Percentiles rank a stretch among this genome's conserved stretches.
Evolutionary conservation across 805 yeast genomes (phyloP).

Genomic region (Candida vaughaniae): DNA sequence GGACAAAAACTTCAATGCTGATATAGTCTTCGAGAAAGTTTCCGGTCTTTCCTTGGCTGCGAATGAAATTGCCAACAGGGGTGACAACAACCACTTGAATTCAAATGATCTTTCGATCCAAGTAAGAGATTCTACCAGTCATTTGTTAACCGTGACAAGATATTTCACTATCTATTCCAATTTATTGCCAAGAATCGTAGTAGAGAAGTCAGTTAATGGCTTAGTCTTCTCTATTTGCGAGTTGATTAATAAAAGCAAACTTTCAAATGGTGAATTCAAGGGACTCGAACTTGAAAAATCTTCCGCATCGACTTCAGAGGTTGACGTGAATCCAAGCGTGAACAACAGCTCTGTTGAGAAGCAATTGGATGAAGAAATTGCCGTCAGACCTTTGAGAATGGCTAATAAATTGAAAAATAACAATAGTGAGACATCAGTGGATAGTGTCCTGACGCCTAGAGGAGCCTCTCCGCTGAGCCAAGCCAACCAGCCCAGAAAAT

Average conservation of each 20-base stretch:
- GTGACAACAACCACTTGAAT: conserved; percentile 22
- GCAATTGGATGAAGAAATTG: conserved; percentile 17
- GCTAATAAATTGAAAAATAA: conserved; percentile 46
- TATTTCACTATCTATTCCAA: conserved; percentile 64
- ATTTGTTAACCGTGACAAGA: conserved; percentile 73
- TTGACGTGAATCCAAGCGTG: not conserved
- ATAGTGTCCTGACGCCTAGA: not conserved
- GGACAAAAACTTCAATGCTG: conserved; percentile 27
- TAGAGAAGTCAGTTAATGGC: conserved; percentile 77
- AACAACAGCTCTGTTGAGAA: not conserved
- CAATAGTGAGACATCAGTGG: not conserved
- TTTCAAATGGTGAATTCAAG: conserved; percentile 7
- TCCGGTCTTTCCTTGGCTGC: conserved; percentile 50
- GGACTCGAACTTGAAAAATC: not conserved
- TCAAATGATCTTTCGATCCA: conserved; percentile 43
- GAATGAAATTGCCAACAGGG: conserved; percentile 38
- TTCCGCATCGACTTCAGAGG: not conserved
- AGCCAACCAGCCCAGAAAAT: conserved; percentile 2
- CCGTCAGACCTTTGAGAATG: conserved; percentile 69
- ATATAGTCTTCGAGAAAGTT: conserved; percentile 49
- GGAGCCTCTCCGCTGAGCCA: not conserved
- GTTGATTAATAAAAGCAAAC: conserved; percentile 31
- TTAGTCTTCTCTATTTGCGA: conserved; percentile 66
- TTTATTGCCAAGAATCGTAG: conserved; percentile 66
- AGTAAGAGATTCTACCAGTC: conserved; percentile 67